Evolutionary conservation across 371 early-diverging fungal species (phyloP).

Genomic region (Umbelopsis sp.): DNA sequence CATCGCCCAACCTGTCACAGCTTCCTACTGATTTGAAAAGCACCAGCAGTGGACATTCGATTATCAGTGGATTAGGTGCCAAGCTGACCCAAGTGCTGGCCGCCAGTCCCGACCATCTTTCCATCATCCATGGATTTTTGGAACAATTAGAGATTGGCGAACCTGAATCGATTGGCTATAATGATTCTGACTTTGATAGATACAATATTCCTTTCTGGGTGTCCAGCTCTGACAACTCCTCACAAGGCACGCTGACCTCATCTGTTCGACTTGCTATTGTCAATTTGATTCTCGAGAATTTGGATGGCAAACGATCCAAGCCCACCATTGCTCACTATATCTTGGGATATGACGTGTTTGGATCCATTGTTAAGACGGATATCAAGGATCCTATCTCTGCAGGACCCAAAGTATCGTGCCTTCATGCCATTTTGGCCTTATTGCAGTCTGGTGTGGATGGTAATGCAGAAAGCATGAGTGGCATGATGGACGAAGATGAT

Average conservation of each 20-base stretch:
- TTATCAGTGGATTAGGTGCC: conserved; percentile 49
- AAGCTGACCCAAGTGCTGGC: conserved; percentile 76
- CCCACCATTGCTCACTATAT: conserved; percentile 87
- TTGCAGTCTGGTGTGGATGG: conserved; percentile 55
- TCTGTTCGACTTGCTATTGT: conserved; percentile 75
- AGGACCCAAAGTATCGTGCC: conserved; percentile 47
- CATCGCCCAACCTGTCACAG: conserved; percentile 44
- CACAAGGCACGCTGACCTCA: conserved; percentile 28
- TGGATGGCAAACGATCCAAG: conserved; percentile 40
- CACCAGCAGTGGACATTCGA: conserved; percentile 26
- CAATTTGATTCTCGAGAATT: conserved; percentile 70
- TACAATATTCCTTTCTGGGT: conserved; percentile 54
- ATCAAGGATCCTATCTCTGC: conserved; percentile 51
- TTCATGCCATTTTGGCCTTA: conserved; percentile 74
- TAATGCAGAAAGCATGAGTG: conserved; percentile 22
- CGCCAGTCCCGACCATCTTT: conserved; percentile 59
- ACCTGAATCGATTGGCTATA: conserved; percentile 47
- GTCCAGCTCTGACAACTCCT: conserved; percentile 21
- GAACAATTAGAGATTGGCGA: conserved; percentile 72
- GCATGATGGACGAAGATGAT: conserved; percentile 25
- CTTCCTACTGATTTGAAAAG: conserved; percentile 23
- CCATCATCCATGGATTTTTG: conserved; percentile 79
- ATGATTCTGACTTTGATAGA: conserved; percentile 50
- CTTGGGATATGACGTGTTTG: conserved; percentile 70
- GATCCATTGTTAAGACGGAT: conserved; percentile 29